These are phyloP conservation scores for Apiospora arundinis DNA, from an alignment of 2,329 filamentous ascomycete species.

Conservation along the genomic window DNA sequence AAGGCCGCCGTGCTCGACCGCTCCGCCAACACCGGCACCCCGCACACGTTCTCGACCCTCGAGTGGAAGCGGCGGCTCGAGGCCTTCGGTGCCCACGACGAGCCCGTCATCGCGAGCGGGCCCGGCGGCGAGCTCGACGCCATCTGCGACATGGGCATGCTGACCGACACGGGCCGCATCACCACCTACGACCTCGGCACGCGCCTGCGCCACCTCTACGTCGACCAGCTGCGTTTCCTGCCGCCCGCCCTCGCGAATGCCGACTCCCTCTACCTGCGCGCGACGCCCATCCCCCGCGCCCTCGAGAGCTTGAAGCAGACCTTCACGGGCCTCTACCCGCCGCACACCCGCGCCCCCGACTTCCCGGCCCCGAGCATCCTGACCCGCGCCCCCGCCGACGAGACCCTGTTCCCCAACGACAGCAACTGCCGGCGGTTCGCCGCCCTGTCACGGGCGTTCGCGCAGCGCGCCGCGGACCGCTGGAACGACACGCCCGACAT, in stretches of 20 bases:
- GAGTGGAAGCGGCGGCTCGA: conserved; percentile 79
- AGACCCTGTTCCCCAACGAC: conserved; percentile 84
- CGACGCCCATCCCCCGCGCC: conserved; percentile 77
- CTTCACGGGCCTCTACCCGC: conserved; percentile 77
- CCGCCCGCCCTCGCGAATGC: conserved; percentile 56
- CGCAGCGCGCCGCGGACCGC: conserved; percentile 70
- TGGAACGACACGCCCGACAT: conserved; percentile 84
- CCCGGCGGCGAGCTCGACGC: conserved; percentile 74
- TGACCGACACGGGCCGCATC: conserved; percentile 76
- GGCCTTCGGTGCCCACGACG: conserved; percentile 75
- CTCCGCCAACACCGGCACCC: conserved; percentile 21
- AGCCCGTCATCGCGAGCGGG: conserved; percentile 73
- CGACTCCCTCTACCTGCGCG: conserved; percentile 73
- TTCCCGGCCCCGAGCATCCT: conserved; percentile 71
- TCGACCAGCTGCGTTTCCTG: conserved; percentile 77
- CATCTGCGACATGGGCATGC: conserved; percentile 79
- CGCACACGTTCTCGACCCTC: conserved; percentile 50
- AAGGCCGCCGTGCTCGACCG: conserved; percentile 57
- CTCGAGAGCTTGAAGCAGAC: conserved; percentile 79
- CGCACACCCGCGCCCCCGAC: conserved; percentile 46
- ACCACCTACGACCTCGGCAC: conserved; percentile 74
- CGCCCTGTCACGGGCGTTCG: conserved; percentile 72
- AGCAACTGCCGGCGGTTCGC: conserved; percentile 75
- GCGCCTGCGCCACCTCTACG: conserved; percentile 73
- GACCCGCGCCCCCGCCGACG: conserved; percentile 68